phyloP scores from a whole-genome alignment of 164 flowering plant species.

The Warburgia ugandensis region DNA sequence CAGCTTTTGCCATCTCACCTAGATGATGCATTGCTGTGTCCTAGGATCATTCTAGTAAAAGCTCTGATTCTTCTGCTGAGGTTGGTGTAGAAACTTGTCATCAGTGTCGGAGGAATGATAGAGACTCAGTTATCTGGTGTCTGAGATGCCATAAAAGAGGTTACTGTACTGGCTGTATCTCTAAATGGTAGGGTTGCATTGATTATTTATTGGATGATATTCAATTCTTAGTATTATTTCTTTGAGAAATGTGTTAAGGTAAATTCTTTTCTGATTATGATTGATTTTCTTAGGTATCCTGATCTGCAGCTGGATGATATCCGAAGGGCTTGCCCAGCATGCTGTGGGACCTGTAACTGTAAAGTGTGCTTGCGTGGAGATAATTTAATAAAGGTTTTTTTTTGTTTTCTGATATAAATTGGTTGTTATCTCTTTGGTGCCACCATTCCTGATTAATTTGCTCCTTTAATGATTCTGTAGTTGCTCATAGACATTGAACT shows the following conservation, averaged over 20 bases:
- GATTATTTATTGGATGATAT: no score
- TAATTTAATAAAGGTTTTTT: slow-evolving; percentile 72
- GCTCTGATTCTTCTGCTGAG: slow-evolving; percentile 67
- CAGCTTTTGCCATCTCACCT: no score
- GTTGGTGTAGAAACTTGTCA: slow-evolving; percentile 72
- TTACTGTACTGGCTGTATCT: slow-evolving; percentile 73
- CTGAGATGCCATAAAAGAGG: slow-evolving; percentile 77
- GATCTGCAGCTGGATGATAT: slow-evolving; percentile 67
- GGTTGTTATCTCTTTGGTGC: no score
- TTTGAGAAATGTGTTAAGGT: no score
- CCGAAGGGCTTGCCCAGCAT: slow-evolving; percentile 78
- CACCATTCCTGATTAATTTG: no score
- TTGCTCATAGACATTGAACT: no score
- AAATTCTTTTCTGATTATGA: neutral
- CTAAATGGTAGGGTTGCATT: slow-evolving; percentile 59
- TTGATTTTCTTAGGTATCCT: slow-evolving; percentile 51
- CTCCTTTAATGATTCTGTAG: no score
- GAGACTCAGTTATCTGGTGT: slow-evolving; percentile 64
- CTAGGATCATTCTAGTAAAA: slow-evolving; percentile 47
- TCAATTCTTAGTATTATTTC: no score
- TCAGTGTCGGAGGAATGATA: slow-evolving; percentile 68
- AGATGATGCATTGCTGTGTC: no score
- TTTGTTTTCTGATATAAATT: no score
- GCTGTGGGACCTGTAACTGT: slow-evolving; percentile 85
- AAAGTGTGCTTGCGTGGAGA: slow-evolving; percentile 67